phyloP scores from a whole-genome alignment of 2,329 filamentous ascomycete species.

The Alternaria hordeiaustralica region DNA sequence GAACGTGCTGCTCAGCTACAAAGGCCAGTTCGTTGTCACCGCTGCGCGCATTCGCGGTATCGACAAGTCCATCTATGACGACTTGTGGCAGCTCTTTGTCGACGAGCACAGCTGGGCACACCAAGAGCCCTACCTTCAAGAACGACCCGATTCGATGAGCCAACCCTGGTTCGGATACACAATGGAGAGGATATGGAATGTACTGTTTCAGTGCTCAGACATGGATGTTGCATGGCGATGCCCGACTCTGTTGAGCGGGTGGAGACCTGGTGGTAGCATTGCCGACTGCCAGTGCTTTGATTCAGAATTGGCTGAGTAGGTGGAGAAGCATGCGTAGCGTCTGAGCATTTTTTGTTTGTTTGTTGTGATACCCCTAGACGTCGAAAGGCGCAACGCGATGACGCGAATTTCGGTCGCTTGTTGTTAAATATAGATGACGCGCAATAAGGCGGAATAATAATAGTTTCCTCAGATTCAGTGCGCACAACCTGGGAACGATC shows the following conservation, averaged over 20 bases:
- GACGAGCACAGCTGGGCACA: slow-evolving; percentile 40
- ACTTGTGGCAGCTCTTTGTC: slow-evolving; percentile 33
- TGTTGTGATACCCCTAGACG: slow-evolving; percentile 13
- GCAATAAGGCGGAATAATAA: neutral
- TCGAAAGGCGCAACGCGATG: slow-evolving; percentile 1
- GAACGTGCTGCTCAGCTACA: slow-evolving; percentile 52
- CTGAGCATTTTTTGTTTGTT: slow-evolving; percentile 1
- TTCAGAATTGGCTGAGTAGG: slow-evolving; percentile 12
- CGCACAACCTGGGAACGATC: neutral
- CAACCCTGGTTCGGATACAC: slow-evolving; percentile 36
- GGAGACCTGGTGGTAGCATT: slow-evolving; percentile 30
- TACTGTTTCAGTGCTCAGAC: slow-evolving; percentile 38
- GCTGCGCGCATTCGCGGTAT: slow-evolving; percentile 52
- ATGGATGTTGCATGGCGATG: slow-evolving; percentile 38
- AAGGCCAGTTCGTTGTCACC: slow-evolving; percentile 57
- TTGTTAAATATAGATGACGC: slow-evolving; percentile 7
- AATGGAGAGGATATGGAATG: slow-evolving; percentile 39
- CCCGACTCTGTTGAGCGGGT: slow-evolving; percentile 34
- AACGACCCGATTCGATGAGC: slow-evolving; percentile 33
- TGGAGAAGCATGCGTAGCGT: neutral
- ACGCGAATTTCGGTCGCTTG: neutral
- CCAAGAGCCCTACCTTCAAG: slow-evolving; percentile 27
- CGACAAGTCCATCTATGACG: slow-evolving; percentile 43
- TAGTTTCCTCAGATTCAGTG: neutral
- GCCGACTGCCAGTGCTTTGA: slow-evolving; percentile 42